Conservation (phyloP, 2,329 filamentous ascomycete genomes). For the Aspergillus japonicus region DNA sequence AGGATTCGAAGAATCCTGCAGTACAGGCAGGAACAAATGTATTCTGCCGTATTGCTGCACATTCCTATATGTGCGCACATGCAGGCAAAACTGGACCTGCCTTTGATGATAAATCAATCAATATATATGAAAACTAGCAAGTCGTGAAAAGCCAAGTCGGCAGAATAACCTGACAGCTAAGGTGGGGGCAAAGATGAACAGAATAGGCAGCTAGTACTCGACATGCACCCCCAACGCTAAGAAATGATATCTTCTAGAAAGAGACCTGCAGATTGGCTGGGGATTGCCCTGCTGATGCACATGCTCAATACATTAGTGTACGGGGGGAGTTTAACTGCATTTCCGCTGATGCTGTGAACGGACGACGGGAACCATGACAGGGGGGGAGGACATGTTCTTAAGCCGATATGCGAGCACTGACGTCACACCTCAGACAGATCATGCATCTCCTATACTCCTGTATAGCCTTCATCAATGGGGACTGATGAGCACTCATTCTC, state of each 20-base stretch:
- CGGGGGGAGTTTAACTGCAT: constrained; percentile 34
- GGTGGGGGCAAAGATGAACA: not conserved
- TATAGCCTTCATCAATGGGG: no score
- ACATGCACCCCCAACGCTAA: not conserved
- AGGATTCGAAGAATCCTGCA: not conserved
- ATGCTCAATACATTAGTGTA: constrained; percentile 29
- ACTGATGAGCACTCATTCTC: no score
- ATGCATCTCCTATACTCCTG: no score
- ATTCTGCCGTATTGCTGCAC: not conserved
- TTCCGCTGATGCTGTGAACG: constrained; percentile 20
- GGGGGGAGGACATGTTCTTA: not conserved
- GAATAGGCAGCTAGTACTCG: not conserved
- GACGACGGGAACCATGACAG: constrained; percentile 3
- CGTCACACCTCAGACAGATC: not conserved
- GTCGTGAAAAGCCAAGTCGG: not conserved
- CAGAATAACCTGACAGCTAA: constrained; percentile 1
- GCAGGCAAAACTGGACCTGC: not conserved
- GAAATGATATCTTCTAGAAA: constrained; percentile 16
- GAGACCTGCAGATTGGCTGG: constrained; percentile 13
- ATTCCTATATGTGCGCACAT: not conserved
- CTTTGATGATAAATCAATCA: not conserved
- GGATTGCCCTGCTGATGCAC: constrained; percentile 19
- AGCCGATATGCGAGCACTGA: not conserved
- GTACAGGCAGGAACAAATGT: not conserved
- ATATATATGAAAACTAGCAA: not conserved